Evolutionary conservation across 2,329 filamentous ascomycete species (phyloP).

Genomic region (Pyrenochaeta sp.): DNA sequence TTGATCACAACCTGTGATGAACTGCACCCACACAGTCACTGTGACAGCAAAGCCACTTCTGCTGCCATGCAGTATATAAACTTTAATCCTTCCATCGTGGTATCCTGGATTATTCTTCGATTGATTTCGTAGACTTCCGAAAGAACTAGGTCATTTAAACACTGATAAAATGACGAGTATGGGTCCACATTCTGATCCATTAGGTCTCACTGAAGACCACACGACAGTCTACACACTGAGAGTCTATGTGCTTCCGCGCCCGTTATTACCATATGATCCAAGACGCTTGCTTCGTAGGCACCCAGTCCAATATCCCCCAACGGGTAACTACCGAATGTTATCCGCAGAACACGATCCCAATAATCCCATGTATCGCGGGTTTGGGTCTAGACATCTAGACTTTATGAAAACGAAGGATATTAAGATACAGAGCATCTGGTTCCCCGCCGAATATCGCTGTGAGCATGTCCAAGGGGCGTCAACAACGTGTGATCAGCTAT

Average conservation of each 20-base stretch:
- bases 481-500: slow-evolving; percentile 23
- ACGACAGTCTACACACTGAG: slow-evolving; percentile 32
- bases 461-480: slow-evolving; percentile 18
- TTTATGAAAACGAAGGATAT: slow-evolving; percentile 22
- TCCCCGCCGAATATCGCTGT: slow-evolving; percentile 30
- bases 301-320: slow-evolving; percentile 12
- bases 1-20: no score
- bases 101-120: no score
- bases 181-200: slow-evolving; percentile 28
- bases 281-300: slow-evolving; percentile 21
- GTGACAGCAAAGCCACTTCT: no score
- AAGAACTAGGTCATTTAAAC: no score
- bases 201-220: slow-evolving; percentile 26
- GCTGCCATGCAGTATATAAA: no score
- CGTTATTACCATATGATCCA: no score
- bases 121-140: no score
- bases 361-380: slow-evolving; percentile 21
- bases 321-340: no score
- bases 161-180: no score
- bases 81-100: no score
- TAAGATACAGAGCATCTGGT: slow-evolving; percentile 16
- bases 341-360: slow-evolving; percentile 10
- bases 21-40: no score
- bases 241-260: slow-evolving; percentile 25
- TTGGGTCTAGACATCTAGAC: slow-evolving; percentile 18